These are phyloP conservation scores for Monascus ruber DNA, from an alignment of 2,329 filamentous ascomycete genomes.

Conservation along the genomic window DNA sequence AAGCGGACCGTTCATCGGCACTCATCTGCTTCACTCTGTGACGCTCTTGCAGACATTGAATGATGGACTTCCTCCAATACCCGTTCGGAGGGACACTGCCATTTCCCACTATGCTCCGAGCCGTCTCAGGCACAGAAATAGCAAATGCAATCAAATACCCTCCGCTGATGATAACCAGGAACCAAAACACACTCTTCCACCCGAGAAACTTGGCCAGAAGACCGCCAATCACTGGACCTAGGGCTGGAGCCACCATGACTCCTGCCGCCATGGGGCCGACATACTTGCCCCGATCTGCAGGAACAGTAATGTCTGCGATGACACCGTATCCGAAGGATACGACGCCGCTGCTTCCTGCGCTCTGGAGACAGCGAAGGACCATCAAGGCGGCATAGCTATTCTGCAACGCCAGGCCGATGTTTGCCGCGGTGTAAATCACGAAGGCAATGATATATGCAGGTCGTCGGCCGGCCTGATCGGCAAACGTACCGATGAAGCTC, in stretches of 20 bases:
- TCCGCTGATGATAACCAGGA: slow-evolving; percentile 16
- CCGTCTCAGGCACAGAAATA: slow-evolving; percentile 21
- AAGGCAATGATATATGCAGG: slow-evolving; percentile 18
- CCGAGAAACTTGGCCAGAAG: slow-evolving; percentile 12
- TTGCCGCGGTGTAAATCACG: slow-evolving; percentile 18
- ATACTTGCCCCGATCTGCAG: slow-evolving; percentile 20
- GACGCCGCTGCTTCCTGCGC: slow-evolving; percentile 15
- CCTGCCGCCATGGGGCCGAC: slow-evolving; percentile 16
- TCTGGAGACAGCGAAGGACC: slow-evolving; percentile 20
- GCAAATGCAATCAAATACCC: slow-evolving; percentile 7
- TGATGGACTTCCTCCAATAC: slow-evolving; percentile 12
- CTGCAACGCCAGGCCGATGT: slow-evolving; percentile 21
- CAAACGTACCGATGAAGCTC: slow-evolving; percentile 18
- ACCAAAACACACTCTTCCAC: slow-evolving; percentile 23
- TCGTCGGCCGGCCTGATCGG: slow-evolving; percentile 20
- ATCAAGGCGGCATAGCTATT: slow-evolving; percentile 17
- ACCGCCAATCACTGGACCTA: slow-evolving; percentile 22
- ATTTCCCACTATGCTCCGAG: slow-evolving; percentile 19
- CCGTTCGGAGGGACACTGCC: slow-evolving; percentile 15
- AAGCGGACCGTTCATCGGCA: not conserved
- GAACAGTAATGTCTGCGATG: slow-evolving; percentile 20
- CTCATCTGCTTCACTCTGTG: not conserved
- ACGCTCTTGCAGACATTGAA: slow-evolving; percentile 7
- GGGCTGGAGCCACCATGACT: slow-evolving; percentile 12
- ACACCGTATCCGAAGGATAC: slow-evolving; percentile 19